Percentiles rank a stretch among this genome's conserved stretches.
Conservation (phyloP, 164 flowering plant genomes). For the Pachysandra terminalis region DNA sequence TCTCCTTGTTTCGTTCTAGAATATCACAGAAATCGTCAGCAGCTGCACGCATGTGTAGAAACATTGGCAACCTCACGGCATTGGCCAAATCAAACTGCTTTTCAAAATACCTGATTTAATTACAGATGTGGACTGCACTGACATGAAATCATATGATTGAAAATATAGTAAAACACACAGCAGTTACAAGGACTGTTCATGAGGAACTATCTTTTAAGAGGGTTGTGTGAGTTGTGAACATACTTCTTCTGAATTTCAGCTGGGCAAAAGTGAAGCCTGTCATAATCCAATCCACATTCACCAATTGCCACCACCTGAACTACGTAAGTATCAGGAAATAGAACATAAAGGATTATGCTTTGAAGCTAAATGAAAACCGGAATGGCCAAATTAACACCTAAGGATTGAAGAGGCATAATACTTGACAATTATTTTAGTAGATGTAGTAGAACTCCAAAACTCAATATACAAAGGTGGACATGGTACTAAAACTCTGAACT, state of each 20-base stretch:
- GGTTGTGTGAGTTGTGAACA: conserved; percentile 7
- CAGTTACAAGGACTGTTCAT: too few species aligned
- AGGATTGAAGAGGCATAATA: too few species aligned
- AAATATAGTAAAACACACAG: too few species aligned
- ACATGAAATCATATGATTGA: not conserved
- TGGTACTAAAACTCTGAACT: not conserved
- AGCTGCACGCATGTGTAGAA: conserved; percentile 98
- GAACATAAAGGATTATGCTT: not conserved
- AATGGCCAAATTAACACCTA: not conserved
- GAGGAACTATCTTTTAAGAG: not conserved
- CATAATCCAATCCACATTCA: conserved; percentile 98
- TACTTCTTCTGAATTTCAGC: conserved; percentile 89
- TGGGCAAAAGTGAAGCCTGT: conserved; percentile 93
- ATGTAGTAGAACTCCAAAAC: not conserved
- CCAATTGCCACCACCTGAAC: conserved; percentile 95
- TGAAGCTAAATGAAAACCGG: not conserved
- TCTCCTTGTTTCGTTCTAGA: conserved; percentile 53
- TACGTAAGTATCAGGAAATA: not conserved
- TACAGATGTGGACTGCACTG: not conserved
- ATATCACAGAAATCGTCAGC: conserved; percentile 89
- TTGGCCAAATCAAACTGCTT: conserved; percentile 93
- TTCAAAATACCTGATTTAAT: conserved; percentile 68
- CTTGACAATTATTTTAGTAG: too few species aligned
- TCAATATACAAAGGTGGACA: not conserved
- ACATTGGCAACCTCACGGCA: conserved; percentile 88